Evolutionary conservation across 2,329 filamentous ascomycete genomes (phyloP), one percentile per base, ranked within the genome.

Genomic region (Venturia carpophila): DNA sequence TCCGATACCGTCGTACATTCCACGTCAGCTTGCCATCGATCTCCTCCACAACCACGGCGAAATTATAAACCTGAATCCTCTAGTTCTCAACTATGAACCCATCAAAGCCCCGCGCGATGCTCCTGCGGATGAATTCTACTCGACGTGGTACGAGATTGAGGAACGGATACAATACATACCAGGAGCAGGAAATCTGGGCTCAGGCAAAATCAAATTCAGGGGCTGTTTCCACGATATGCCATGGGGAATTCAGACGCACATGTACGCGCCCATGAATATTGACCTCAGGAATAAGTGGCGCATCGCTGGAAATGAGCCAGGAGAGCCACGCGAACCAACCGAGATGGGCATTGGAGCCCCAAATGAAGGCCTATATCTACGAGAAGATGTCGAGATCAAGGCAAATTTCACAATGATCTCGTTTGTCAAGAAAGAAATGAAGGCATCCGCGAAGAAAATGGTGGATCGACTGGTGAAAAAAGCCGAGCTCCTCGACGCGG

Each of bases 201-300:
- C 84, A 3, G 82, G 85, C 71, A 83, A 84, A 71, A 87, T 90
- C 74, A 81, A 79, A 60, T 90, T 90, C 77, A 87, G 85, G 67
- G 87, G 85, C 67, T 88, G 86, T 71, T 90, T 90, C 73, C 87
- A 90, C 71, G 82, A 89, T 73, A 84, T 88, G 79, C 85, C 87
- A 2, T 88, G 85, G 83, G 87, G 87, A 3, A 76, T 90, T 66
- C 87, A 90, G 76, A 88, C 85, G 11, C 87, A 90, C 76, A 85
- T 86, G 63, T 89, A 89, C 72, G 86, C 85, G 52, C 87, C 87
- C 41, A 82, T 88, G 72, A 83, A 81, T 67, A 80, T 88, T 63
- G 87, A 90, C 72, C 74, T 89, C 73, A 81, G 87, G 68, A 87
- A 86, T 76, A 87, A 83, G 69, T 90, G 88, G 73, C 82, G 83